Conservation (phyloP, 371 early-diverging fungal genomes). For the Parasitella parasitica region DNA sequence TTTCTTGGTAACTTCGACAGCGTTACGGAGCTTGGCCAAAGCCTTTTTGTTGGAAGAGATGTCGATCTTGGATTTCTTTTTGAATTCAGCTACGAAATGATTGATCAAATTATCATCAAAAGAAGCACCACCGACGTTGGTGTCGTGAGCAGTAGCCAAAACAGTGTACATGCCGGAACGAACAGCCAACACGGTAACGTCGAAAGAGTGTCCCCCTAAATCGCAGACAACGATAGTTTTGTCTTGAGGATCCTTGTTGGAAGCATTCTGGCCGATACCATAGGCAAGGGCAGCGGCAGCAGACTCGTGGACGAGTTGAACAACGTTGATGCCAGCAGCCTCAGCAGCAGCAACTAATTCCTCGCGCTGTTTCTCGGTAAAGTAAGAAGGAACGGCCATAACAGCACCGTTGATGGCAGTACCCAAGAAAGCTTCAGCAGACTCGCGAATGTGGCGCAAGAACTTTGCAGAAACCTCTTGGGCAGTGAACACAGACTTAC, state of each 20-base stretch:
- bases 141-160: slow-evolving; percentile 81
- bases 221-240: slow-evolving; percentile 92
- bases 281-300: slow-evolving; percentile 97
- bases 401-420: slow-evolving; percentile 82
- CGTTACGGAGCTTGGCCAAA: slow-evolving; percentile 78
- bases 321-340: slow-evolving; percentile 87
- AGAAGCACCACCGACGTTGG: slow-evolving; percentile 87
- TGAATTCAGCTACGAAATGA: slow-evolving; percentile 87
- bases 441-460: slow-evolving; percentile 78
- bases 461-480: slow-evolving; percentile 77
- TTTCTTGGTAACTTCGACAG: slow-evolving; percentile 93
- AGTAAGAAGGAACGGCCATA: slow-evolving; percentile 94
- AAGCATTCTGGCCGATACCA: slow-evolving; percentile 64
- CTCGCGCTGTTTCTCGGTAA: slow-evolving; percentile 82
- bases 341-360: slow-evolving; percentile 82
- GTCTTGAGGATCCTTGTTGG: slow-evolving; percentile 63
- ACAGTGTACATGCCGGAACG: slow-evolving; percentile 91
- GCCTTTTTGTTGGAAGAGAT: slow-evolving; percentile 75
- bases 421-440: slow-evolving; percentile 89
- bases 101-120: slow-evolving; percentile 89
- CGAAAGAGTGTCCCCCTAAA: slow-evolving; percentile 95
- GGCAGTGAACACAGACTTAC: slow-evolving; percentile 64
- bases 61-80: slow-evolving; percentile 82
- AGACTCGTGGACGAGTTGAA: slow-evolving; percentile 93
- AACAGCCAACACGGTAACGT: slow-evolving; percentile 85